A percentile compares a stretch with the other conserved stretches of the same genome.
Conservation (phyloP, 345 rosid species). For the Syzygium aromaticum region DNA sequence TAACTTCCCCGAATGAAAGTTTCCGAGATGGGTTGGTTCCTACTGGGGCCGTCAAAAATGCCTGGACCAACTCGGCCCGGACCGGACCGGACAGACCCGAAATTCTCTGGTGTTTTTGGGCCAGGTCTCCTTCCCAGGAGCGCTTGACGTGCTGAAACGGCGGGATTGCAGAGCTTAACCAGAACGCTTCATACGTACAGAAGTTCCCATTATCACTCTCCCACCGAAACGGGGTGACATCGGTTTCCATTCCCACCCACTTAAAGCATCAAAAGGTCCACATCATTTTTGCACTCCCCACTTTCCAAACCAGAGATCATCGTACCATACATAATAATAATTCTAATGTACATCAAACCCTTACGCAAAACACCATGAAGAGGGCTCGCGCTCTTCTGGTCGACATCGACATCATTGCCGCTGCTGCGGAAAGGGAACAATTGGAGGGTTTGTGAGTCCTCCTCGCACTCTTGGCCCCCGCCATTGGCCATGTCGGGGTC, state of each 20-base stretch:
- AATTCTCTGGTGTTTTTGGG: neutral
- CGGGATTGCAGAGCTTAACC: neutral
- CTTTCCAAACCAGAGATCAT: conserved; percentile 19
- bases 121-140: neutral
- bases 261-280: conserved; percentile 14
- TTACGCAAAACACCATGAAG: neutral
- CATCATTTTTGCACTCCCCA: conserved; percentile 11
- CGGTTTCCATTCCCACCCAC: neutral
- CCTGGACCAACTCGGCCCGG: neutral
- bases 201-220: neutral
- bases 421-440: conserved; percentile 52
- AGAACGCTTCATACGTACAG: neutral
- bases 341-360: neutral
- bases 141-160: neutral
- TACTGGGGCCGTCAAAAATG: neutral
- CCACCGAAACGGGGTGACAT: neutral
- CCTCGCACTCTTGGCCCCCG: neutral
- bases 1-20: neutral
- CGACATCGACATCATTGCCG: conserved; percentile 1
- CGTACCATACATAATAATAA: neutral
- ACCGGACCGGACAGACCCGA: fast-evolving
- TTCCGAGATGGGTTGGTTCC: neutral
- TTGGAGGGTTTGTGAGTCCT: conserved; percentile 54
- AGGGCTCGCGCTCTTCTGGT: conserved; percentile 8
- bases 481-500: neutral